Evolutionary conservation across 257 asterid genomes (phyloP).

Genomic region (Thymus mandschuricus): DNA sequence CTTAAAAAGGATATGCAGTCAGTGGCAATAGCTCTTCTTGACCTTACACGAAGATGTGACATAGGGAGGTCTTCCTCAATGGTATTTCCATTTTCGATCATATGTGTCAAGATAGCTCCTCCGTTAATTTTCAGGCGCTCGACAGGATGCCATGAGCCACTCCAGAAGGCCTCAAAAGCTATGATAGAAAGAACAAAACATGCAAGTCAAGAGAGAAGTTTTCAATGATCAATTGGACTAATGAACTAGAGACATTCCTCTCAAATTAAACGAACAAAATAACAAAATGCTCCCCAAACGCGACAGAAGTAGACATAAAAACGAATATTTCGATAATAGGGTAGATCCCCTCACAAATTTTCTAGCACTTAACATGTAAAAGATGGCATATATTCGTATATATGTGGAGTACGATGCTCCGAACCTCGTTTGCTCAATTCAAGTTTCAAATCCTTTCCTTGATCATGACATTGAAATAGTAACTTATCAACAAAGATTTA

Average conservation of each 20-base stretch:
- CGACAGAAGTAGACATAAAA: background rate
- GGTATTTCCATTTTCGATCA: slow-evolving; percentile 49
- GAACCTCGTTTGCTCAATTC: background rate
- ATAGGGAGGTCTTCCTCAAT: slow-evolving; percentile 61
- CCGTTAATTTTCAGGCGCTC: slow-evolving; percentile 55
- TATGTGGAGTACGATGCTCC: background rate
- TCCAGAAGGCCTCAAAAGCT: slow-evolving; percentile 90
- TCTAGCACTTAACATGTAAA: background rate
- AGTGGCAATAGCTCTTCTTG: slow-evolving; percentile 65
- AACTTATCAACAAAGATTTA: no score
- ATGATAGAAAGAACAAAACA: slow-evolving; percentile 26
- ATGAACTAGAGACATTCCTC: slow-evolving; percentile 1
- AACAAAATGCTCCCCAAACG: background rate
- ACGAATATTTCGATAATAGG: background rate
- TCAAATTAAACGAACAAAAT: background rate
- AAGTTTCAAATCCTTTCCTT: background rate
- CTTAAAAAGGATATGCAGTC: slow-evolving; percentile 84
- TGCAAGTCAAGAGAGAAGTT: background rate
- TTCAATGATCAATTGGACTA: background rate
- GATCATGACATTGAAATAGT: no score
- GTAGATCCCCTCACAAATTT: background rate
- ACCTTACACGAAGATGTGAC: slow-evolving; percentile 71
- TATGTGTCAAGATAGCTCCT: slow-evolving; percentile 52
- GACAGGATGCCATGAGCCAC: slow-evolving; percentile 75
- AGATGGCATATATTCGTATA: no score